Base-by-base conservation (phyloP, 352 stramenopile genomes). In the Globisporangium nodosum region DNA sequence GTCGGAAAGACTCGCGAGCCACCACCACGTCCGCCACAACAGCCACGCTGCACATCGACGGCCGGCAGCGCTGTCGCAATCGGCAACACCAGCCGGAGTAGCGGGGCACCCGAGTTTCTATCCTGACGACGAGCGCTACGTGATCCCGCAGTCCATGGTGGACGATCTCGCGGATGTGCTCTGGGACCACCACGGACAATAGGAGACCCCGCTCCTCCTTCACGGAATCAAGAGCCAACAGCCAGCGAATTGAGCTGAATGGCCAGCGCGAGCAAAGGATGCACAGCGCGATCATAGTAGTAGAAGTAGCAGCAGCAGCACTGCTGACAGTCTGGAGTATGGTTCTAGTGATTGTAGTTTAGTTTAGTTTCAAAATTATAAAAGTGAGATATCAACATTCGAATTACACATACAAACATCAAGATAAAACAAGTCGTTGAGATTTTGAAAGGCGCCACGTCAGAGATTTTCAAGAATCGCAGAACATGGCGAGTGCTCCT, bases 101-200 rank as follows among this genome's bases (percentile, higher is more conserved):
- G 15, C 35, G 8, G 18, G 18, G n/a, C n/a, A 43, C n/a, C 45
- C 52, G n/a, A 4, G 9, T 16, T 64, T 54, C 37, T 49, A 55
- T 6, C 21, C 40, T 8, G 27, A 58, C 11, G 51, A 52, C 43
- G 51, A 49, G 13, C 58, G 42, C 24, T 58, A 54, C 18, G 33
- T 50, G 9, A 52, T 64, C 21, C 58, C 51, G 21, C 58, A 58
- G 51, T 43, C 51, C 13, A 58, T 64, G 43, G 51, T 58, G 9
- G 58, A 64, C 43, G 58, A 64, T 31, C 52, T 64, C 51, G 51
- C 58, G 1, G 52, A 58, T 43, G 58, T 64, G 50, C 33, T 64
- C 33, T 64, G 58, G 58, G 51, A 27, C 24, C 24, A 58, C 39
- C 58, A 54, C 40, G 40, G 18, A 13, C 20, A 43, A 35, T 45